These are phyloP conservation scores for Xylaria sp. DNA, from an alignment of 2,329 filamentous ascomycete species.

Conservation along the genomic window DNA sequence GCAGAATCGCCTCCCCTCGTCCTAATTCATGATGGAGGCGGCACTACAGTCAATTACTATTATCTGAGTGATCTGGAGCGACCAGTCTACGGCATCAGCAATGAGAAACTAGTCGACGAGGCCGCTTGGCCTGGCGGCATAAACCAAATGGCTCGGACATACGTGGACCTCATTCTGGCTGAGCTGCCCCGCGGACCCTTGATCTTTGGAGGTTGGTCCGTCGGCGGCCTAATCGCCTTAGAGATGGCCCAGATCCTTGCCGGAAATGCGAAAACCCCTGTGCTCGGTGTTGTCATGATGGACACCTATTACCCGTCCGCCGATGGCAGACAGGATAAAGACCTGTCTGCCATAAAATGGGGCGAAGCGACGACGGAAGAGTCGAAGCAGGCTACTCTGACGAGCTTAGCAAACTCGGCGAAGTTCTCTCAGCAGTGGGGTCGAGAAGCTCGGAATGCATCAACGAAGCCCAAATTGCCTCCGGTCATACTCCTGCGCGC, in stretches of 20 bases:
- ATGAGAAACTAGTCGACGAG: constrained; percentile 18
- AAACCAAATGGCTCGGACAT: constrained; percentile 19
- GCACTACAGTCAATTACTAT: constrained; percentile 25
- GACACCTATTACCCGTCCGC: constrained; percentile 26
- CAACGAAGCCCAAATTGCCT: neutral
- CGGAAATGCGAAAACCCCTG: constrained; percentile 13
- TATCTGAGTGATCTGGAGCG: constrained; percentile 19
- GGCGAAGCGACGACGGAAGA: constrained; percentile 28
- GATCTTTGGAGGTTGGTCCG: constrained; percentile 25
- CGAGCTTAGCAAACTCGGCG: constrained; percentile 22
- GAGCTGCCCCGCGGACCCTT: constrained; percentile 21
- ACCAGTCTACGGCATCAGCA: constrained; percentile 25
- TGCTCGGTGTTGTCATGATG: constrained; percentile 28
- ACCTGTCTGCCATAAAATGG: constrained; percentile 23
- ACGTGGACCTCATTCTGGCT: constrained; percentile 21
- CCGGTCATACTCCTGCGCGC: constrained; percentile 25
- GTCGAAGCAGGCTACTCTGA: constrained; percentile 16
- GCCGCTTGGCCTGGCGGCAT: constrained; percentile 22
- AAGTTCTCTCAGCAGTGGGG: constrained; percentile 25
- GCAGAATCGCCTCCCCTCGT: constrained; percentile 20
- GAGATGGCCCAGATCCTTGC: constrained; percentile 24
- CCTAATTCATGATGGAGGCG: constrained; percentile 25
- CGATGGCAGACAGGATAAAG: constrained; percentile 3
- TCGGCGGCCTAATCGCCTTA: constrained; percentile 22
- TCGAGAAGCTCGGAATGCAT: constrained; percentile 5